Conservation (phyloP, 192 early-diverging fungal species). For the Linnemannia schmuckeri region DNA sequence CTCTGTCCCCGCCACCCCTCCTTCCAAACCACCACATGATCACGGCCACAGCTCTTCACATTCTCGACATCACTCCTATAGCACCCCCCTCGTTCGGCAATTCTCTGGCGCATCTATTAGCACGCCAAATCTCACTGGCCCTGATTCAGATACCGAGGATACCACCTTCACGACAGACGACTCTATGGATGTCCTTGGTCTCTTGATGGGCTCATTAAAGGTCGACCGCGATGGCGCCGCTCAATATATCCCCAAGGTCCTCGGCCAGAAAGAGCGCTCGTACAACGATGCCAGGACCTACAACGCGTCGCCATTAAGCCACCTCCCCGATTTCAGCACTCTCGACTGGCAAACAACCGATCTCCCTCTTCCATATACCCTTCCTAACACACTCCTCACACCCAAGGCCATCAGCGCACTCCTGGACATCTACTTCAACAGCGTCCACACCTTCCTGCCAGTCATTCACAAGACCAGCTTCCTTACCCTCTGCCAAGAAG, state of each 20-base stretch:
- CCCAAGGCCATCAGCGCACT: slow-evolving; percentile 50
- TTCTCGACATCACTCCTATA: slow-evolving; percentile 1
- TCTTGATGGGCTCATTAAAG: slow-evolving; percentile 42
- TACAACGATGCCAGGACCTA: slow-evolving; percentile 42
- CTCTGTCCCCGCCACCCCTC: slow-evolving; percentile 48
- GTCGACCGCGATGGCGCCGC: slow-evolving; percentile 46
- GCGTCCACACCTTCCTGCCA: slow-evolving; percentile 70
- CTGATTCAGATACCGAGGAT: slow-evolving; percentile 33
- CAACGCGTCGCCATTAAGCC: slow-evolving; percentile 15
- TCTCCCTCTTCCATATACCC: slow-evolving; percentile 38
- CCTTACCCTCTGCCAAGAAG: slow-evolving; percentile 55
- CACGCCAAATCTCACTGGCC: slow-evolving; percentile 20
- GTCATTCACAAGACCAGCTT: slow-evolving; percentile 69
- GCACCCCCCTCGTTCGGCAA: slow-evolving; percentile 16
- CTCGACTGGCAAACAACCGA: slow-evolving; percentile 42
- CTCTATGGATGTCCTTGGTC: slow-evolving; percentile 39
- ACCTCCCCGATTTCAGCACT: slow-evolving; percentile 25
- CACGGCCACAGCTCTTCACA: slow-evolving; percentile 1
- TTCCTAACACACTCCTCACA: slow-evolving; percentile 33
- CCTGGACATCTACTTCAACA: slow-evolving; percentile 66
- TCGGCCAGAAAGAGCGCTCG: slow-evolving; percentile 43
- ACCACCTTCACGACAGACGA: slow-evolving; percentile 19
- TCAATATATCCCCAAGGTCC: slow-evolving; percentile 34
- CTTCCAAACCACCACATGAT: slow-evolving; percentile 26
- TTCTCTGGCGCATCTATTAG: slow-evolving; percentile 36